Evolutionary conservation across 768 basidiomycete species (phyloP).

Genomic region (Mycena metata): DNA sequence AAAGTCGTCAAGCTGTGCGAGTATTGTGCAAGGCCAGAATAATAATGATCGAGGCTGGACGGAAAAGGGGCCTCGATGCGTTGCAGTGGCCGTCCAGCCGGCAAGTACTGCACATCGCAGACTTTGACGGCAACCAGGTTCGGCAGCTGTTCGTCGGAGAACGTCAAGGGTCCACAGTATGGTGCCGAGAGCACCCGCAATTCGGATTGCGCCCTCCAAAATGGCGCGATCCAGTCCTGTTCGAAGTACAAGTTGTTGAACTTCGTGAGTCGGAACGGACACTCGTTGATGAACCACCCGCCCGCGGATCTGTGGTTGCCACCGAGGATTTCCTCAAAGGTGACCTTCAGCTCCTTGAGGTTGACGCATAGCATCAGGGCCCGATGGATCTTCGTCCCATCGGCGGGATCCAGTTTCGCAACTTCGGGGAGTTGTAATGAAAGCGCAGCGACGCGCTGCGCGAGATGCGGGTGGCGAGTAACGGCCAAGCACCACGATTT

Average conservation of each 20-base stretch:
- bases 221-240: neutral
- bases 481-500: constrained; percentile 20
- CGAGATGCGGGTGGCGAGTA: constrained; percentile 15
- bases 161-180: neutral
- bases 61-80: neutral
- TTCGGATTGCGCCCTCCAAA: constrained; percentile 17
- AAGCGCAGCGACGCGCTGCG: constrained; percentile 18
- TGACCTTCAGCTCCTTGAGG: constrained; percentile 7
- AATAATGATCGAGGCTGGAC: no score
- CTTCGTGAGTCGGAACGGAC: constrained; percentile 18
- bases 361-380: constrained; percentile 10
- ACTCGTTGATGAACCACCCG: constrained; percentile 18
- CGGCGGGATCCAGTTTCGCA: neutral
- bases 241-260: constrained; percentile 21
- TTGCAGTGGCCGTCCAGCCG: constrained; percentile 4
- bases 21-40: neutral
- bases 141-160: neutral
- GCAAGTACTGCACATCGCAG: neutral
- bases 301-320: neutral
- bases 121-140: constrained; percentile 5
- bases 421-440: neutral
- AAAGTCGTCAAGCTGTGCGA: constrained; percentile 14
- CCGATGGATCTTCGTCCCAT: neutral
- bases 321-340: neutral
- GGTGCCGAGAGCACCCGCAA: constrained; percentile 17